Evolutionary conservation across 345 rosid genomes (phyloP), one percentile per base, ranked within the genome.

Genomic region (Corchorus capsularis): DNA sequence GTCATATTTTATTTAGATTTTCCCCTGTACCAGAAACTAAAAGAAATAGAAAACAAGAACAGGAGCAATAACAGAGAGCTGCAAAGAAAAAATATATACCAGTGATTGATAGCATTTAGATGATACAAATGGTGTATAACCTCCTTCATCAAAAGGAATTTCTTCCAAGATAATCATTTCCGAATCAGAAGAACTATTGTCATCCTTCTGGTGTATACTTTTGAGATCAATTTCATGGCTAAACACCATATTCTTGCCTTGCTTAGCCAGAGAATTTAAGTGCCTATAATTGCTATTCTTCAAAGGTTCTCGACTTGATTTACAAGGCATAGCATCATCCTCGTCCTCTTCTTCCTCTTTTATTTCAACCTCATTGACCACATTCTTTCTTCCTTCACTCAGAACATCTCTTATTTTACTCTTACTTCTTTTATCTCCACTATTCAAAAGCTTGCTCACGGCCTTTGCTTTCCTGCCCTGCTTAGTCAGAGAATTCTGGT

Each of bases 111-210:
- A 67, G 75, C 47, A 59, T 66, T 78, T 89, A 70, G 80, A 77
- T 77, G 82, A 43, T 39, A 81, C 87, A 63, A 85, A 86, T 27
- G 88, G 88, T 32, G 77, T 63, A 59, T 41, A 43, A 68, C 52
- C 73, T 83, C 73, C 86, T 83, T 56, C 69, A 39, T 53, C 14
- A 76, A 78, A 78, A 32, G 82, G 86, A 79, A 79, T 67, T 27
- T 60, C 2, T 61, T 86, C 89, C 79, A 86, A 6, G 47, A 75
- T 80, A 73, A 87, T 59, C 14, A 86, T 83, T 71, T 86, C 92
- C 17, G 86, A 83, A 82, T 91, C 92, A 13, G 86, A 87, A 81
- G 74, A 52, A 57, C 65, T 82, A 63, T 54, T 77, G 52, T 52
- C 73, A 62, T 82, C 71, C 45, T 73, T 83, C 70, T 68, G 85